Percentiles rank a stretch among this genome's conserved stretches.
Conservation (phyloP, 306 rosid genomes). For the cucumber (Cucumis sativus) region Cucumber_9930_V3 NC_026661.2:22232501-22233000, state of each 20-base stretch:
- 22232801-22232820: background rate
- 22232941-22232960: background rate
- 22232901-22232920: background rate
- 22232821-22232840: background rate
- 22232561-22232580: background rate
- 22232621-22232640: too few relatives aligned
- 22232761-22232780: background rate
- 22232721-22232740: too few relatives aligned
- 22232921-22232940: background rate
- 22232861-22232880: background rate
- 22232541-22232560: background rate
- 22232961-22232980: background rate
- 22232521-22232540: background rate
- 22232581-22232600: background rate
- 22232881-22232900: background rate
- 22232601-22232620: too few relatives aligned
- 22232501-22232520: background rate
- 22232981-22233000: slow-evolving; percentile 9
- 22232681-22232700: too few relatives aligned
- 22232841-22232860: background rate
- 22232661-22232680: too few relatives aligned
- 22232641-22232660: too few relatives aligned
- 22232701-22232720: too few relatives aligned
- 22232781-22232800: background rate
- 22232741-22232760: background rate